Evolutionary conservation across 1,284 basidiomycete genomes (phyloP), one percentile per base, ranked within the genome.

Genomic region (Abortiporus biennis): DNA sequence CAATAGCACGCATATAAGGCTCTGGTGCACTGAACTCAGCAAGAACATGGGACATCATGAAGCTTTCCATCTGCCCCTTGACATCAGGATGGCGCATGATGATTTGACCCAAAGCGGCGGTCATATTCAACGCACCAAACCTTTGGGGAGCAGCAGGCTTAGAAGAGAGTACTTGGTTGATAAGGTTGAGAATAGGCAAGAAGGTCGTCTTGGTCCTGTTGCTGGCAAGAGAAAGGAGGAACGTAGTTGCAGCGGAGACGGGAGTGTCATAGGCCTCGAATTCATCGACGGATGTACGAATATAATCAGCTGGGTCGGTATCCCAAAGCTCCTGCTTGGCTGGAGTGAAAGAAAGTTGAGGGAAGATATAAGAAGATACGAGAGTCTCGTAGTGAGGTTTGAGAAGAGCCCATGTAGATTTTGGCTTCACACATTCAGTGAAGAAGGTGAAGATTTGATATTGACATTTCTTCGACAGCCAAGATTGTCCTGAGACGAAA

Each of bases 381-480:
- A 93, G 73, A 3, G 65, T 77, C 54, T 85, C 71, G 36, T 85
- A 77, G 53, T 90, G 89, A 16, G 89, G 88, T 59, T 91, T 92
- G 55, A 93, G 72, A 27, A 88, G 71, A 2, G 72, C 67, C 89
- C 90, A 93, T 3, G 87, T 93, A 13, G 85, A 76, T 57, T 89
- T 91, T 8, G 90, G 90, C 65, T 92, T 92, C 50, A 93, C 79
- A 53, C 89, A 92, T 58, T 90, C 86, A 22, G 80, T 85, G 53
- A 92, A 82, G 68, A 88, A 92, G 40, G 76, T 72, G 60, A 92
- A 81, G 37, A 90, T 78, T 43, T 85, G 78, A 57, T 86, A 87
- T 54, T 86, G 82, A 55, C 80, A 85, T 54, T 90, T 90, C 60
- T 76, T 83, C 16, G 82, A 84, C 27, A 90, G 64, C 89, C 89